A percentile compares a stretch with the other conserved stretches of the same genome.
These are phyloP conservation scores for Apiospora kogelbergensis DNA, from an alignment of 2,329 filamentous ascomycete species.

Conservation along the genomic window DNA sequence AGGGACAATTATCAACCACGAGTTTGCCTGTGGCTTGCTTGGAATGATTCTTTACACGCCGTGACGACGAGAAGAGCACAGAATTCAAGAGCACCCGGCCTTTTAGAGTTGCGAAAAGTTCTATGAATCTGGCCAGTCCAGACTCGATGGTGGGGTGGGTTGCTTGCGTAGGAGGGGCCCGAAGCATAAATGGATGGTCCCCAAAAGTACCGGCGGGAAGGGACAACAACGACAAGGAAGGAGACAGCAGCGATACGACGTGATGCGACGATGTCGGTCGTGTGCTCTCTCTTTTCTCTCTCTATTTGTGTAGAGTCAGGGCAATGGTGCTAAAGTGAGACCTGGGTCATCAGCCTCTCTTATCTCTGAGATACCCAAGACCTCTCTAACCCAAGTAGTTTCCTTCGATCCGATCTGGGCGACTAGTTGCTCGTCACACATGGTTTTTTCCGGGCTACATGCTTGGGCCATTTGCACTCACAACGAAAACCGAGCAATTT, in stretches of 20 bases:
- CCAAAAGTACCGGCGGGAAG: not conserved
- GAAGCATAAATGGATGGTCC: not conserved
- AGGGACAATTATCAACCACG: not conserved
- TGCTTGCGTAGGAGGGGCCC: not conserved
- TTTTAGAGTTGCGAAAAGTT: slow-evolving; percentile 1
- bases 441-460: not conserved
- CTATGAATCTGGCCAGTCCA: not conserved
- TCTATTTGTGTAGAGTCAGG: not conserved
- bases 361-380: not conserved
- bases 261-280: not conserved
- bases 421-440: not conserved
- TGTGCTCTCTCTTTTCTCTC: not conserved
- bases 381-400: not conserved
- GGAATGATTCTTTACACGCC: not conserved
- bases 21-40: not conserved
- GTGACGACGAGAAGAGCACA: not conserved
- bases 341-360: not conserved
- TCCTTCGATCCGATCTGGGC: not conserved
- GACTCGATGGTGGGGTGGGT: slow-evolving; percentile 4
- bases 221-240: not conserved
- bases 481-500: not conserved
- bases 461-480: not conserved
- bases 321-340: not conserved
- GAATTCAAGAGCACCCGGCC: not conserved
- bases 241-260: no score